phyloP scores from a whole-genome alignment of 768 basidiomycete genomes.

The Phaeotremella fagi region DNA sequence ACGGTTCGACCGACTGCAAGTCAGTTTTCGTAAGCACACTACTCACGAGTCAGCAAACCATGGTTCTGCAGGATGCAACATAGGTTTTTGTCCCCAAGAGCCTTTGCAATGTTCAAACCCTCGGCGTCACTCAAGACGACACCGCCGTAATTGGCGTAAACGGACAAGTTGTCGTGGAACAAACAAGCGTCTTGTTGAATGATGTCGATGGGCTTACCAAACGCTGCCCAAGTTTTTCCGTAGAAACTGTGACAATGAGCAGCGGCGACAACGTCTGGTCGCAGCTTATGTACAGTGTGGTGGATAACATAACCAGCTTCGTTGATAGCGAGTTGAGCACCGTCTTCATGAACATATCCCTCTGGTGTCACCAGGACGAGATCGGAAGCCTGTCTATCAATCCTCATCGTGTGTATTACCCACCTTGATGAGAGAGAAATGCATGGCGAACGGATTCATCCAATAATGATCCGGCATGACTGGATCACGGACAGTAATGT shows the following conservation, averaged over 20 bases:
- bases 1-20: slow-evolving; percentile 10
- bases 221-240: slow-evolving; percentile 14
- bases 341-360: slow-evolving; percentile 14
- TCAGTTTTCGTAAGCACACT: not conserved
- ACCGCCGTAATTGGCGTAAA: slow-evolving; percentile 53
- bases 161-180: slow-evolving; percentile 16
- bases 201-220: slow-evolving; percentile 19
- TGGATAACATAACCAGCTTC: slow-evolving; percentile 18
- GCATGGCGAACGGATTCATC: slow-evolving; percentile 48
- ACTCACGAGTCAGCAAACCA: slow-evolving; percentile 25
- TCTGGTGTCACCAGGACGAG: slow-evolving; percentile 11
- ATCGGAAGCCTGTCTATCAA: slow-evolving; percentile 23
- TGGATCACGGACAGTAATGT: slow-evolving; percentile 15
- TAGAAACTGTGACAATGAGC: slow-evolving; percentile 19
- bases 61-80: slow-evolving; percentile 31
- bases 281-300: slow-evolving; percentile 12
- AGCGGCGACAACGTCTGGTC: slow-evolving; percentile 16
- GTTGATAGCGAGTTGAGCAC: slow-evolving; percentile 13
- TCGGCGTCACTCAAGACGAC: slow-evolving; percentile 54
- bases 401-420: slow-evolving; percentile 21
- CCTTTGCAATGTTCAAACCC: slow-evolving; percentile 52
- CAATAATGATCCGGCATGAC: slow-evolving; percentile 16
- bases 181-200: slow-evolving; percentile 21
- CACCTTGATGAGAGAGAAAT: slow-evolving; percentile 54
- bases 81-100: slow-evolving; percentile 15